Evolutionary conservation across 768 basidiomycete species (phyloP).

Genomic region (Lentinus brumalis): DNA sequence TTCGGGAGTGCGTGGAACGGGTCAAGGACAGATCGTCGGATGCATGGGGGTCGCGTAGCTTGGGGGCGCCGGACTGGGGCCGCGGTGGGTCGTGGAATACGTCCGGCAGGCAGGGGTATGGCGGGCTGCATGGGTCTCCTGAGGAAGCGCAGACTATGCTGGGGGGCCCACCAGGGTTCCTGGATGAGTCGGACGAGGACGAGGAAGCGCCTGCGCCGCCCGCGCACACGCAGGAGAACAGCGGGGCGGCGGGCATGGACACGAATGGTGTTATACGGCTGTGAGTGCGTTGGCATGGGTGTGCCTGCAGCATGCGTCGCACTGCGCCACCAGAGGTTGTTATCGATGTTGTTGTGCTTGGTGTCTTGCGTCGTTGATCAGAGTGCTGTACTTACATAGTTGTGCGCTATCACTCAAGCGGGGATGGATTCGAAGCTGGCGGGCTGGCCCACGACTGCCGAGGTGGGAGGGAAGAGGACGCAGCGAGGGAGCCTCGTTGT

Average conservation of each 20-base stretch:
- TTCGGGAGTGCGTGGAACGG: constrained; percentile 25
- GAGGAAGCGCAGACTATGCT: constrained; percentile 33
- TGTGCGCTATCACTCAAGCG: too few relatives aligned
- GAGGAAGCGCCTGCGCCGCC: constrained; percentile 8
- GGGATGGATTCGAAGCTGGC: too few relatives aligned
- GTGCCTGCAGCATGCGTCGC: constrained; percentile 8
- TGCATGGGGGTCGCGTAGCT: constrained; percentile 26
- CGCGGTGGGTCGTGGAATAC: constrained; percentile 19
- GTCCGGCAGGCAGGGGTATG: constrained; percentile 25
- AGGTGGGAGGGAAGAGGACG: background rate
- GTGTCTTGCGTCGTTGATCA: background rate
- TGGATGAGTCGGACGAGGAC: constrained; percentile 32
- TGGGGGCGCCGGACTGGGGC: constrained; percentile 21
- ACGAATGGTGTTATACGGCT: constrained; percentile 30
- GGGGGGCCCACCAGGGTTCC: constrained; percentile 28
- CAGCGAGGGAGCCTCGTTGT: constrained; percentile 6
- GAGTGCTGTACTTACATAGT: too few relatives aligned
- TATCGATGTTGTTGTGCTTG: background rate
- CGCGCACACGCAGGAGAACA: background rate
- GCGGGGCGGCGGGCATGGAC: constrained; percentile 22
- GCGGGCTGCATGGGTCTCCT: constrained; percentile 24
- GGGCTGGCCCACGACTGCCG: constrained; percentile 3
- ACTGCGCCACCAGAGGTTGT: constrained; percentile 3
- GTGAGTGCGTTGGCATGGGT: constrained; percentile 20
- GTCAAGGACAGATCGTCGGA: constrained; percentile 23